phyloP scores from a whole-genome alignment of 805 yeast genomes.

The Kregervanrija pseudodelftensis region DNA sequence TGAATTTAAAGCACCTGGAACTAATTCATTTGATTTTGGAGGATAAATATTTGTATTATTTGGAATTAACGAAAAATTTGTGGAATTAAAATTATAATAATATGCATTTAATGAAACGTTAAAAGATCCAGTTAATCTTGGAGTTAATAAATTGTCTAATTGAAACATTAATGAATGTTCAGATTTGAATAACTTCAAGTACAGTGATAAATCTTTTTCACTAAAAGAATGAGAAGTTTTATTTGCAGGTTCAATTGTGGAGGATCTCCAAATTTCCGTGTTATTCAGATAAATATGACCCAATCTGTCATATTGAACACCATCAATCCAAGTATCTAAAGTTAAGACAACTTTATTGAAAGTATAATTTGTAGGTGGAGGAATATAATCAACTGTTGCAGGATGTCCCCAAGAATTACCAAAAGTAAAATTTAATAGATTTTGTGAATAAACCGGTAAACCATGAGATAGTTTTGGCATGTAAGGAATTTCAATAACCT shows the following conservation, averaged over 20 bases:
- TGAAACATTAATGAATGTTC: slow-evolving; percentile 43
- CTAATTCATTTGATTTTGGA: slow-evolving; percentile 8
- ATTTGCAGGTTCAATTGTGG: slow-evolving; percentile 74
- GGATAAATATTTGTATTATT: background rate
- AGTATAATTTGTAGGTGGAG: slow-evolving; percentile 36
- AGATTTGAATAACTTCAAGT: slow-evolving; percentile 40
- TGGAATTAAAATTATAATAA: slow-evolving; percentile 33
- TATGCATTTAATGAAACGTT: slow-evolving; percentile 42
- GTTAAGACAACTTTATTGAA: slow-evolving; percentile 50
- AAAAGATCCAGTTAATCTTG: slow-evolving; percentile 54
- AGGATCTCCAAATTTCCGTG: slow-evolving; percentile 73
- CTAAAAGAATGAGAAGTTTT: slow-evolving; percentile 38
- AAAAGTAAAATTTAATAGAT: slow-evolving; percentile 40
- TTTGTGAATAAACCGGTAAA: slow-evolving; percentile 32
- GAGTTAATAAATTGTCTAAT: slow-evolving; percentile 55
- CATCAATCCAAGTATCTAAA: slow-evolving; percentile 44
- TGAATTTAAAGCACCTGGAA: slow-evolving; percentile 13
- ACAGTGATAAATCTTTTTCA: slow-evolving; percentile 60
- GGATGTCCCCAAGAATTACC: slow-evolving; percentile 60
- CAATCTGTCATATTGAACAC: slow-evolving; percentile 60
- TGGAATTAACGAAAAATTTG: slow-evolving; percentile 5
- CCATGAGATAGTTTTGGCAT: slow-evolving; percentile 21
- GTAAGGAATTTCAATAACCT: slow-evolving; percentile 26
- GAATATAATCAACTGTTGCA: slow-evolving; percentile 30
- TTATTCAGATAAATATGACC: slow-evolving; percentile 58